Base-by-base conservation (phyloP, 1,139 yeast species). In the Zygosaccharomyces pseudobailii region DNA sequence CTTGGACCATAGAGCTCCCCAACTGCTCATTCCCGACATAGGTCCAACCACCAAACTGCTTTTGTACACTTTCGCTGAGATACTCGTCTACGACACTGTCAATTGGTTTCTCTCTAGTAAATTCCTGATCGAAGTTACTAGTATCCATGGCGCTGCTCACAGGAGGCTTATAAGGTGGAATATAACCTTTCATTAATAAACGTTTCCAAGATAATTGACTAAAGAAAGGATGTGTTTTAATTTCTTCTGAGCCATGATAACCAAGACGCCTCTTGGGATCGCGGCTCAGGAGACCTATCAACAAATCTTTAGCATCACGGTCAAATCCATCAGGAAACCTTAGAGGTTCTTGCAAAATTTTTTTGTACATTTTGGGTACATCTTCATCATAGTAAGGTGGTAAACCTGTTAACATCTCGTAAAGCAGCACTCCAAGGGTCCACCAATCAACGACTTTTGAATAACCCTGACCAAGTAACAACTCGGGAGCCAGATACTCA, bases 1-100 rank as follows among this genome's bases (percentile, higher is more conserved):
- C 63, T 36, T 62, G 64, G 8, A 56, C 52, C 61, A 62, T 55
- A 24, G 66, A 61, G 47, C 59, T 60, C 17, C 68, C 72, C 25
- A 71, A 49, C 49, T 70, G 73, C 50, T 71, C 74, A 9, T 66
- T 68, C 5, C 92, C 96, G 47, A 87, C 88, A 67, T 89, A 90
- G 1, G 97, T 90, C 98, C 98, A 92, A 4, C 98, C 97, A 42
- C 96, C 97, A 74, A 92, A 92, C 69, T 92, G 97, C 64, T 86
- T 84, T 68, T 92, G 98, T 21, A 92, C 96, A 56, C 90, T 81
- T 60, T 87, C 96, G 66, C 88, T 87, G 69, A 81, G 78, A 57
- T 79, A 87, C 63, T 89, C 96, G 65, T 90, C 96, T 23, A 90
- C 97, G 9, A 92, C 97, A 50, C 96, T 86, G 66, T 92, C 98